Evolutionary conservation across 805 yeast genomes (phyloP).

Genomic region (Zygosaccharomyces lentus): DNA sequence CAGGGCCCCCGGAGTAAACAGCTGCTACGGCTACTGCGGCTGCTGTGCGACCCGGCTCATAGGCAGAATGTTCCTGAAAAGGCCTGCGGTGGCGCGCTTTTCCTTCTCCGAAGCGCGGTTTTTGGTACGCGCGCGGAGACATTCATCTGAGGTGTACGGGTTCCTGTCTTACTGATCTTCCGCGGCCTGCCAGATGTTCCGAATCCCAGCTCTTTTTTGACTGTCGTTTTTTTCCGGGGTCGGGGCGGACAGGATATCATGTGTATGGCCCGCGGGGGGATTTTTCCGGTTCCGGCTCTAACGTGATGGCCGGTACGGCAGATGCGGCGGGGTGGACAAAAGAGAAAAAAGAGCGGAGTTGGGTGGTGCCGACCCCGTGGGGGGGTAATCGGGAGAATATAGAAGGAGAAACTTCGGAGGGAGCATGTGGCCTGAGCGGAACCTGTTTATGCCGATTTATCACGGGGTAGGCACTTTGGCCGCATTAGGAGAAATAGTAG

Average conservation of each 20-base stretch:
- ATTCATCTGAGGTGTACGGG: background rate
- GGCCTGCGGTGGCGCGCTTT: background rate
- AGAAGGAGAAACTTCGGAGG: no score
- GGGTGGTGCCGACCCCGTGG: background rate
- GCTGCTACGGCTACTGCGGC: background rate
- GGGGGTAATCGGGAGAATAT: background rate
- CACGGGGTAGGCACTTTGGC: no score
- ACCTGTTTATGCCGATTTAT: no score
- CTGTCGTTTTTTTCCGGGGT: background rate
- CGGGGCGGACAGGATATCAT: background rate
- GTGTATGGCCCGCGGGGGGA: background rate
- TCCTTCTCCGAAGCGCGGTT: background rate
- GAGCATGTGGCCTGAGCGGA: no score
- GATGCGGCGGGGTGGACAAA: background rate
- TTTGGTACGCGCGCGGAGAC: background rate
- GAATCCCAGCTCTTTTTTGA: background rate
- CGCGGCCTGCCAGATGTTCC: background rate
- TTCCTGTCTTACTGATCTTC: background rate
- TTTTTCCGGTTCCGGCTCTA: background rate
- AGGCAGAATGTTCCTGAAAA: background rate
- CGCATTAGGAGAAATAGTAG: no score
- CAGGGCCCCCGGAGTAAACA: background rate
- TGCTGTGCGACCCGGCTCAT: background rate
- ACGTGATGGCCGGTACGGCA: background rate
- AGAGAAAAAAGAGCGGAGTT: background rate